Percentiles rank a stretch among this genome's conserved stretches.
These are phyloP conservation scores for Spizellomyces sp. DNA, from an alignment of 192 early-diverging fungal species.

Conservation along the genomic window DNA sequence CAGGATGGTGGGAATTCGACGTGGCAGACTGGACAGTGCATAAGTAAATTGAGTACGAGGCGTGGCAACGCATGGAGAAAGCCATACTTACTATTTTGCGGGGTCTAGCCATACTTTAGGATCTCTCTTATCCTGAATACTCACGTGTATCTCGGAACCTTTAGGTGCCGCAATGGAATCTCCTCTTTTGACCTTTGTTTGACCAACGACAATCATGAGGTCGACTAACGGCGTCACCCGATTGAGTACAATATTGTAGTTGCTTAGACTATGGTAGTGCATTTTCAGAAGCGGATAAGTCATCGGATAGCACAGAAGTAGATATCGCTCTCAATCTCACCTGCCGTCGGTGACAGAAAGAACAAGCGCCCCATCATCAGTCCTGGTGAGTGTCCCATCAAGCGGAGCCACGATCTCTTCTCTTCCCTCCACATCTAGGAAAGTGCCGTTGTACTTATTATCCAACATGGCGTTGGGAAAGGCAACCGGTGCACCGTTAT, in stretches of 20 bases:
- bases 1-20: not conserved
- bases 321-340: not conserved
- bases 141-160: not conserved
- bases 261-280: no score
- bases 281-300: no score
- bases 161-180: not conserved
- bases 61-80: not conserved
- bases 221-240: no score
- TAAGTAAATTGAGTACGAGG: not conserved
- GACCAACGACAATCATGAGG: not conserved
- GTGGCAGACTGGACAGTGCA: not conserved
- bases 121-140: not conserved
- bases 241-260: no score
- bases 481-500: not conserved
- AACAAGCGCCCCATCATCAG: not conserved
- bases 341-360: constrained; percentile 2
- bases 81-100: constrained; percentile 10
- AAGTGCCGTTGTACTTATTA: not conserved
- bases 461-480: not conserved
- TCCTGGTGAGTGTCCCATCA: not conserved
- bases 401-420: constrained; percentile 1
- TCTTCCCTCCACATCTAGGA: not conserved
- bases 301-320: not conserved
- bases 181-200: not conserved
- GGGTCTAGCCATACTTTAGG: constrained; percentile 6